phyloP scores from a whole-genome alignment of 2,329 filamentous ascomycete genomes.

The Drechslerella stenobrocha region DNA sequence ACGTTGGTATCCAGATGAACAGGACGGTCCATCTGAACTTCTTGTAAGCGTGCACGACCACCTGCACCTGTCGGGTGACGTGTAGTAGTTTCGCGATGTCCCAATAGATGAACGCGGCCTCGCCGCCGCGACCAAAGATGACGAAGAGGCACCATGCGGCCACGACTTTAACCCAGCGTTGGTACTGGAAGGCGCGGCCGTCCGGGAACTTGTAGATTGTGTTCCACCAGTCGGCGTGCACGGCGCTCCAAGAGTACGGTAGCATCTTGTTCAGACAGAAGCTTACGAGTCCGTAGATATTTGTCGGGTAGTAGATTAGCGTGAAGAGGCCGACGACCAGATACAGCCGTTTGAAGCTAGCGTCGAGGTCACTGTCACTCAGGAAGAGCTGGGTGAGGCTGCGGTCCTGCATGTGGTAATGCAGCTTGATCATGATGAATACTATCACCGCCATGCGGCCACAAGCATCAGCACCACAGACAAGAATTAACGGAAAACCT shows the following conservation, averaged over 20 bases:
- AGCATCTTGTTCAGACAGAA: constrained; percentile 57
- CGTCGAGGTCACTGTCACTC: constrained; percentile 61
- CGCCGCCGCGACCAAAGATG: constrained; percentile 68
- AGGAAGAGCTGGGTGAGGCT: constrained; percentile 61
- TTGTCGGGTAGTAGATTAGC: constrained; percentile 61
- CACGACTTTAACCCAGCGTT: constrained; percentile 64
- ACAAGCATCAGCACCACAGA: too few relatives aligned
- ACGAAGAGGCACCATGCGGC: constrained; percentile 63
- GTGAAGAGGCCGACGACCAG: constrained; percentile 62
- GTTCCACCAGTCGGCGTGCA: constrained; percentile 62
- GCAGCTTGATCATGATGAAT: constrained; percentile 64
- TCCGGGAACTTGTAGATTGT: constrained; percentile 59
- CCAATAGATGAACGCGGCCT: constrained; percentile 64
- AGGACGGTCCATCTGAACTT: constrained; percentile 17
- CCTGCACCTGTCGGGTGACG: constrained; percentile 9
- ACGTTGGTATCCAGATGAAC: constrained; percentile 17
- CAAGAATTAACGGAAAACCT: neutral
- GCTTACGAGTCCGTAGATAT: constrained; percentile 60
- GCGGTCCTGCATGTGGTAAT: constrained; percentile 65
- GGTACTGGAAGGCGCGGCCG: constrained; percentile 58
- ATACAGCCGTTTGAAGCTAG: constrained; percentile 66
- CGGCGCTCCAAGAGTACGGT: constrained; percentile 61
- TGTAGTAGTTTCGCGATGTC: constrained; percentile 54
- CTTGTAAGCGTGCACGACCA: constrained; percentile 13
- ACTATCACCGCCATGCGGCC: too few relatives aligned